Evolutionary conservation across 202 grass and related monocot species (phyloP).

Genomic region (Tripidium arundinaceum): DNA sequence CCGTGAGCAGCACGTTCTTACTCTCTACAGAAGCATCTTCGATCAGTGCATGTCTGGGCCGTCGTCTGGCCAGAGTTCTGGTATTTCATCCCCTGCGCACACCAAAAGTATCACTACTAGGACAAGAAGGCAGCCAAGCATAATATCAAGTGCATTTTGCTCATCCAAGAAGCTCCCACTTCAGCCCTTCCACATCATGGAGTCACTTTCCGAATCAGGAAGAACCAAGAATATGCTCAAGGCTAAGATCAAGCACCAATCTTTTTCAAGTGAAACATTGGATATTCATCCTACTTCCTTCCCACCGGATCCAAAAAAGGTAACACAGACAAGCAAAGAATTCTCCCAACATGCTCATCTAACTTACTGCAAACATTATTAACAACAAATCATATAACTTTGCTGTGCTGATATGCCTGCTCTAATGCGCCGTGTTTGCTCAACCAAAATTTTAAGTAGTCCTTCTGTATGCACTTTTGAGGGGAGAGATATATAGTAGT

Average conservation of each 20-base stretch:
- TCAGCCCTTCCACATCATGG: conserved; percentile 75
- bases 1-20: conserved; percentile 83
- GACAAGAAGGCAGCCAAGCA: conserved; percentile 62
- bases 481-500: neutral
- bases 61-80: conserved; percentile 76
- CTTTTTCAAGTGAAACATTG: conserved; percentile 46
- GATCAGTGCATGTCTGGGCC: conserved; percentile 68
- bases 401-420: neutral
- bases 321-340: conserved; percentile 3
- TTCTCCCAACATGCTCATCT: neutral
- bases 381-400: neutral
- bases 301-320: conserved; percentile 48
- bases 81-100: conserved; percentile 76
- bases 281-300: conserved; percentile 36
- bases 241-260: conserved; percentile 57
- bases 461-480: neutral
- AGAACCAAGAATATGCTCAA: conserved; percentile 53
- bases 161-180: conserved; percentile 92
- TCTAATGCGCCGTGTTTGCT: neutral
- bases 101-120: conserved; percentile 42
- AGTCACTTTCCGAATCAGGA: conserved; percentile 52
- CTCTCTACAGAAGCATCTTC: conserved; percentile 93
- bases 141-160: conserved; percentile 97
- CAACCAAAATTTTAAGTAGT: neutral
- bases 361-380: neutral